A percentile compares a stretch with the other conserved stretches of the same genome.
Evolutionary conservation across 768 basidiomycete species (phyloP).

Genomic region (Mycena rosella): DNA sequence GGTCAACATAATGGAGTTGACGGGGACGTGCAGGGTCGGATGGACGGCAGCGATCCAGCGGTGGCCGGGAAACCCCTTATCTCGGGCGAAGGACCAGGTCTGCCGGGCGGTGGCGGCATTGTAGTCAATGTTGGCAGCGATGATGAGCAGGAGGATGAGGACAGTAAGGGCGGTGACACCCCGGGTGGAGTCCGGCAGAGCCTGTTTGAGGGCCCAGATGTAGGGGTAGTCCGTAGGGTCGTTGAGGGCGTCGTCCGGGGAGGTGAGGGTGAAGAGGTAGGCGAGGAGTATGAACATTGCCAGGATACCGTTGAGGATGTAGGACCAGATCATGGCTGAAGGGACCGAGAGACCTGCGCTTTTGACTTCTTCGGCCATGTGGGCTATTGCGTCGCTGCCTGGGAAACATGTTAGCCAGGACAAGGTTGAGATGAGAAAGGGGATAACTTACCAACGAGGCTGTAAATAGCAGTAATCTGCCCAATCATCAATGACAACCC

Average conservation of each 20-base stretch:
- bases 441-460: constrained; percentile 27
- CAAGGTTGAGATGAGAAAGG: constrained; percentile 23
- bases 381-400: constrained; percentile 30
- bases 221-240: constrained; percentile 28
- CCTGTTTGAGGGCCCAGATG: constrained; percentile 29
- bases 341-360: constrained; percentile 30
- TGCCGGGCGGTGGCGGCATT: constrained; percentile 27
- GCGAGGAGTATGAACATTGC: constrained; percentile 28
- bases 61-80: constrained; percentile 27
- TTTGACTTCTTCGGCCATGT: constrained; percentile 29
- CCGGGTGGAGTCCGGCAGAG: constrained; percentile 26
- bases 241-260: constrained; percentile 29
- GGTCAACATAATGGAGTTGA: constrained; percentile 26
- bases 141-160: constrained; percentile 25
- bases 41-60: constrained; percentile 28
- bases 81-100: constrained; percentile 29
- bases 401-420: constrained; percentile 24
- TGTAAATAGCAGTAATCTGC: constrained; percentile 30
- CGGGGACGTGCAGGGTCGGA: constrained; percentile 29
- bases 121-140: constrained; percentile 30
- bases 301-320: constrained; percentile 28
- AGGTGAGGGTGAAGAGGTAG: constrained; percentile 29
- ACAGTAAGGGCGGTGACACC: constrained; percentile 26
- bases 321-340: constrained; percentile 30
- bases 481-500: constrained; percentile 29